Conservation (phyloP, 139 green algal species). For the Chlamydomonas incerta region DNA sequence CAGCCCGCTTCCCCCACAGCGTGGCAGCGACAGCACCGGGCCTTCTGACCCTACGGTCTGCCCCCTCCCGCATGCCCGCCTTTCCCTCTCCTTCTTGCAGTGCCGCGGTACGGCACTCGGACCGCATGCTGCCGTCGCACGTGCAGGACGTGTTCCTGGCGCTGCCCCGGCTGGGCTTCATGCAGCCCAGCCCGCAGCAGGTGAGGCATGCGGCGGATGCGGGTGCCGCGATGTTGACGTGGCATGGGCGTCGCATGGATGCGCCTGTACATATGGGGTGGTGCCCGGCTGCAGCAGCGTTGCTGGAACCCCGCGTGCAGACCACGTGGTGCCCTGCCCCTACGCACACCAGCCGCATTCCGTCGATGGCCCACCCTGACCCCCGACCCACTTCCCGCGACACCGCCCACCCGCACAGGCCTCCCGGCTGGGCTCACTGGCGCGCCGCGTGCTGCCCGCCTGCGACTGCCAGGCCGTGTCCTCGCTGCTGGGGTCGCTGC, state of each 20-base stretch:
- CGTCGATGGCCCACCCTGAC: no score
- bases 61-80: not conserved
- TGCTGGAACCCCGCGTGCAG: no score
- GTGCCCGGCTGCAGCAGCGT: no score
- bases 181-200: slow-evolving; percentile 2
- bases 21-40: not conserved
- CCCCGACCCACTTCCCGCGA: no score
- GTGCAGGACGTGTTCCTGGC: slow-evolving; percentile 21
- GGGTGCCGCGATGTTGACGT: no score
- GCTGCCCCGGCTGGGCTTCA: slow-evolving; percentile 5
- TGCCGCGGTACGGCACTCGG: slow-evolving; percentile 2
- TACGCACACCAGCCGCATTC: no score
- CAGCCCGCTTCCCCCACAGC: not conserved
- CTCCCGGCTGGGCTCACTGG: not conserved
- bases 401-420: not conserved
- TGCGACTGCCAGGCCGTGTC: not conserved
- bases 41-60: no score
- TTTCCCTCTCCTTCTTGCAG: not conserved
- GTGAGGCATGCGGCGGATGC: no score
- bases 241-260: no score
- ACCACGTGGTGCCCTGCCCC: no score
- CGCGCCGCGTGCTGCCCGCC: not conserved
- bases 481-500: no score
- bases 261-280: no score
- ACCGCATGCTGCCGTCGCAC: not conserved